Base-by-base conservation (phyloP, 1,139 yeast species). In the Hyphopichia pseudoburtonii region DNA sequence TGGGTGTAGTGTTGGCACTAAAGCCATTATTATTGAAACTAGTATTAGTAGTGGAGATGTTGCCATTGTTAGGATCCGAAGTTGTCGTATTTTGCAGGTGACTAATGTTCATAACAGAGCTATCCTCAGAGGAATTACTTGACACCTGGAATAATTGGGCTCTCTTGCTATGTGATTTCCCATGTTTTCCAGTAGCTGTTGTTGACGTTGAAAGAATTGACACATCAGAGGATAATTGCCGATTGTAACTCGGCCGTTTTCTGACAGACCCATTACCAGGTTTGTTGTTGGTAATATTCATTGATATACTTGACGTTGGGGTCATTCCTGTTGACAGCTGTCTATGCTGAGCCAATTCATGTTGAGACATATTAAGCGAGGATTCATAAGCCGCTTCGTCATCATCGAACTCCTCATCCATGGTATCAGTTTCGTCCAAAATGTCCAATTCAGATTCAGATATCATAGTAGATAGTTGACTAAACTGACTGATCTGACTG, bases 401-500 rank as follows among this genome's bases (percentile, higher is more conserved):
- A 12, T 68, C 73, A 35, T 62, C 67, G 42, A 58, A 60, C 25
- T 69, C 72, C 30, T 70, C 73, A 30, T 60, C 71, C 66, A 62
- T 62, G 56, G 76, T 60, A 62, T 78, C 58, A 52, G 78, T 57
- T 66, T 68, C 65, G 60, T 73, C 60, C 52, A 64, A 39, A 51
- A 61, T 48, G 41, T 70, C 72, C 47, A 68, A 45, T 50, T 73
- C 78, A 5, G 72, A 66, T 39, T 68, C 77, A 7, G 76, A 67
- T 48, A 69, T 47, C 70, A 68, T 68, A 19, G 76, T 73, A 2
- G 81, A 76, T 45, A 76, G 66, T 47, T 80, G 85, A 35, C 86
- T 79, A 28, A 74, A 51, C 35, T 73, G 77, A 41, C 81, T 75
- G 17, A 72, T 49, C 46, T 76, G 76, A 38, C 85, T 78, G 25